Percentiles rank a stretch among this genome's conserved stretches.
These are phyloP conservation scores for Xerocomus spinulosus DNA, from an alignment of 768 basidiomycete species.

Conservation along the genomic window DNA sequence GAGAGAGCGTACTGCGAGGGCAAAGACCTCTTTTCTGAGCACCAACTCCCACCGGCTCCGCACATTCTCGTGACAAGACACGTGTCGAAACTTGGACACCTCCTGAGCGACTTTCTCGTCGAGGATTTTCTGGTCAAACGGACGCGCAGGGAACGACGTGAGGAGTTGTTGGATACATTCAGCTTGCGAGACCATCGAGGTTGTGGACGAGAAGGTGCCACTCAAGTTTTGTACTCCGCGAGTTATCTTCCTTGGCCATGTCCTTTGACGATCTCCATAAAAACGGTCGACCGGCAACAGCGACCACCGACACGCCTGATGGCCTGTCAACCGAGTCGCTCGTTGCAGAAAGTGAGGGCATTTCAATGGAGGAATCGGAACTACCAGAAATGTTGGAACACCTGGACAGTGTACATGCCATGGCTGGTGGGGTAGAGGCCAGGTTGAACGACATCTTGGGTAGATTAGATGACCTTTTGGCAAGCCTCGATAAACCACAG, in stretches of 20 bases:
- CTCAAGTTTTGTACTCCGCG: conserved; percentile 15
- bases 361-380: conserved; percentile 37
- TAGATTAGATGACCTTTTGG: conserved; percentile 53
- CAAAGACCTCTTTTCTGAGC: conserved; percentile 66
- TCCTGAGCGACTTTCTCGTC: conserved; percentile 46
- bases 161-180: conserved; percentile 49
- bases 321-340: conserved; percentile 32
- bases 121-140: conserved; percentile 45
- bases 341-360: conserved; percentile 23
- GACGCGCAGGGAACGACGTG: conserved; percentile 46
- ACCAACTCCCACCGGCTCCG: conserved; percentile 75
- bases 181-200: conserved; percentile 48
- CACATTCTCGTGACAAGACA: conserved; percentile 51
- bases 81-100: conserved; percentile 38
- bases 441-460: conserved; percentile 58
- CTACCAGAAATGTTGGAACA: conserved; percentile 50
- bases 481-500: conserved; percentile 36
- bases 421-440: conserved; percentile 59
- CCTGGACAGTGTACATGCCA: conserved; percentile 52
- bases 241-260: conserved; percentile 22
- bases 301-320: conserved; percentile 29
- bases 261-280: conserved; percentile 24
- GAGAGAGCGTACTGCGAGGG: conserved; percentile 54
- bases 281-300: conserved; percentile 5
- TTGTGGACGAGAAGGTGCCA: not conserved